Conservation (phyloP, 2,329 filamentous ascomycete species). For the Pleochaeta shiraiana region DNA sequence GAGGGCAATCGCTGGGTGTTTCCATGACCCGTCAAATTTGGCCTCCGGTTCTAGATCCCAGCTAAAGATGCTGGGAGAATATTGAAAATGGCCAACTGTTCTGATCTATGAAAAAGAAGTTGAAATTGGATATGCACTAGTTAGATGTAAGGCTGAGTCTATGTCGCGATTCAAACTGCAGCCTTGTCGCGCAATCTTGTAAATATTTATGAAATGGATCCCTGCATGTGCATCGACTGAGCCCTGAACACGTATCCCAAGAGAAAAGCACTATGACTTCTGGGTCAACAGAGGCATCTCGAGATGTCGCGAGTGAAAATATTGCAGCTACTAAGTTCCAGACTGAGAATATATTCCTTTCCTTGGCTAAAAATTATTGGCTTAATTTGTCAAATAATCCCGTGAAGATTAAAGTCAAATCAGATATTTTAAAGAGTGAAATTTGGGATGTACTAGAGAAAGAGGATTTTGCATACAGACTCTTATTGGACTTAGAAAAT, state of each 20-base stretch:
- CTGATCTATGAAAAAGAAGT: no score
- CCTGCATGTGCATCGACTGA: no score
- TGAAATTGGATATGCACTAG: no score
- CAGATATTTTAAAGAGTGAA: slow-evolving; percentile 61
- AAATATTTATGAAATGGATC: no score
- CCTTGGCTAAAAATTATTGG: slow-evolving; percentile 73
- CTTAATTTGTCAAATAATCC: slow-evolving; percentile 41
- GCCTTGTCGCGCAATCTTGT: no score
- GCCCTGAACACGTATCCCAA: background rate
- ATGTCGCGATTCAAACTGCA: background rate
- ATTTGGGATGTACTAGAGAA: slow-evolving; percentile 80
- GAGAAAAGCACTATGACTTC: background rate
- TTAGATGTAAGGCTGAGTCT: no score
- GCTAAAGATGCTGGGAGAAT: no score
- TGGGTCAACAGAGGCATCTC: background rate
- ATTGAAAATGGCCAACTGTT: no score
- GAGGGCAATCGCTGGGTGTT: slow-evolving; percentile 22
- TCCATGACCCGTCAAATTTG: no score
- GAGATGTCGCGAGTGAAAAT: background rate
- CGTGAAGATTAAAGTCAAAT: slow-evolving; percentile 49
- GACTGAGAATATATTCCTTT: slow-evolving; percentile 39
- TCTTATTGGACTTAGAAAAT: slow-evolving; percentile 67
- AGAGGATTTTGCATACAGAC: slow-evolving; percentile 55
- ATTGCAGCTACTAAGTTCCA: background rate
- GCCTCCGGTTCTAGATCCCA: no score